Conservation (phyloP, 2,329 filamentous ascomycete species). For the Talaromyces albobiverticillius region DNA sequence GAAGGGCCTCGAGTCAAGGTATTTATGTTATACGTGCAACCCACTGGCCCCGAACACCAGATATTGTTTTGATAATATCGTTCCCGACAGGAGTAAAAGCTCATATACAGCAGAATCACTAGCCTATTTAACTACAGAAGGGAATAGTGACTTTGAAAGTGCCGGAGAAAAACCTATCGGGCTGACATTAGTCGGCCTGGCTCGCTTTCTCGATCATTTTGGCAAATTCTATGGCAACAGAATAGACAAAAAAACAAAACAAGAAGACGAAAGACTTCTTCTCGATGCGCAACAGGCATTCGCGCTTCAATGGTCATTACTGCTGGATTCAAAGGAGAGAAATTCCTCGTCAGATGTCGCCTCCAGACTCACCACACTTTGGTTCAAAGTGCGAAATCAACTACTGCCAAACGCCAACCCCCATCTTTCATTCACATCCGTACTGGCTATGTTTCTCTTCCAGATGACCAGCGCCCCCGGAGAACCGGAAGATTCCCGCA, state of each 20-base stretch:
- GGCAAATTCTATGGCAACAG: conserved; percentile 2
- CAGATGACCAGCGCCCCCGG: not conserved
- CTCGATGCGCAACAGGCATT: not conserved
- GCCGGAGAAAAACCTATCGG: not conserved
- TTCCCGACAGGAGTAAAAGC: not conserved
- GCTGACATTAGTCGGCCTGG: not conserved
- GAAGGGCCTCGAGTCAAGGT: conserved; percentile 4
- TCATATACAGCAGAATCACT: not conserved
- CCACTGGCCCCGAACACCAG: not conserved
- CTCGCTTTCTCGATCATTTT: conserved; percentile 1
- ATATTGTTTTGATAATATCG: not conserved
- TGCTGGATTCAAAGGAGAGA: not conserved
- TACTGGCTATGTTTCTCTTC: conserved; percentile 2
- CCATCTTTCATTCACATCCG: not conserved
- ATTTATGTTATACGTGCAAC: conserved; percentile 1
- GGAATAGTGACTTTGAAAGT: not conserved
- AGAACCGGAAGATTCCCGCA: not conserved
- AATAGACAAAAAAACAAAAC: not conserved
- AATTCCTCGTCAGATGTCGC: not conserved
- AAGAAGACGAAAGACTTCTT: not conserved
- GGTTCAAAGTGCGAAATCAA: not conserved
- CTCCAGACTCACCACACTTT: not conserved
- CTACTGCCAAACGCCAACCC: not conserved
- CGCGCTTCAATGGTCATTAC: conserved; percentile 5
- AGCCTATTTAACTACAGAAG: not conserved